Percentiles rank a stretch among this genome's conserved stretches.
Evolutionary conservation across 2,329 filamentous ascomycete species (phyloP).

Genomic region (Colletotrichum sp.): DNA sequence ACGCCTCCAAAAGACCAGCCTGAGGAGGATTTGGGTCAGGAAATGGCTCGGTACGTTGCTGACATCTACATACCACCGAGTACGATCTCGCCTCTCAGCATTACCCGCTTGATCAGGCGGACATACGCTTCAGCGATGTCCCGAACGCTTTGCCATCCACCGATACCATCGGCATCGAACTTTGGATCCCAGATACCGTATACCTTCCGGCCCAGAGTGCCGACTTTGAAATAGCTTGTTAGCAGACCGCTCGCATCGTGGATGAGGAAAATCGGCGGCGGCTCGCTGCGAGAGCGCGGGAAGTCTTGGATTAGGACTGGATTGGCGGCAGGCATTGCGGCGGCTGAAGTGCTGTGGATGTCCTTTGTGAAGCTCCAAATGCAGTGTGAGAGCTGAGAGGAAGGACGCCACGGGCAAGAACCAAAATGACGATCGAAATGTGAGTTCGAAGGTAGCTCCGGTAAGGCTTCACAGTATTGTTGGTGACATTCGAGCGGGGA

Average conservation of each 20-base stretch:
- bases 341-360: background rate
- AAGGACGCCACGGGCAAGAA: background rate
- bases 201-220: background rate
- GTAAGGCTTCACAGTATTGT: background rate
- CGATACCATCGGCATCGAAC: slow-evolving; percentile 8
- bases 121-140: slow-evolving; percentile 10
- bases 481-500: background rate
- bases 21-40: background rate
- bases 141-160: slow-evolving; percentile 8
- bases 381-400: background rate
- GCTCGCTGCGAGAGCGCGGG: background rate
- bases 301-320: slow-evolving; percentile 10
- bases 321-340: slow-evolving; percentile 5
- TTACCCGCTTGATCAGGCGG: slow-evolving; percentile 11
- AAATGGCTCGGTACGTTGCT: fast-evolving
- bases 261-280: slow-evolving; percentile 2
- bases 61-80: background rate
- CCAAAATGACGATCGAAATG: background rate
- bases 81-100: slow-evolving; percentile 6
- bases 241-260: slow-evolving; percentile 10
- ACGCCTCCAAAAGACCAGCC: slow-evolving; percentile 15
- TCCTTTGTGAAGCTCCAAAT: background rate
- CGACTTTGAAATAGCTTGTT: slow-evolving; percentile 13
- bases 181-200: slow-evolving; percentile 17
- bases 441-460: background rate